Evolutionary conservation across 2,329 filamentous ascomycete genomes (phyloP), one percentile per base, ranked within the genome.

Genomic region (Fusarium compactum): DNA sequence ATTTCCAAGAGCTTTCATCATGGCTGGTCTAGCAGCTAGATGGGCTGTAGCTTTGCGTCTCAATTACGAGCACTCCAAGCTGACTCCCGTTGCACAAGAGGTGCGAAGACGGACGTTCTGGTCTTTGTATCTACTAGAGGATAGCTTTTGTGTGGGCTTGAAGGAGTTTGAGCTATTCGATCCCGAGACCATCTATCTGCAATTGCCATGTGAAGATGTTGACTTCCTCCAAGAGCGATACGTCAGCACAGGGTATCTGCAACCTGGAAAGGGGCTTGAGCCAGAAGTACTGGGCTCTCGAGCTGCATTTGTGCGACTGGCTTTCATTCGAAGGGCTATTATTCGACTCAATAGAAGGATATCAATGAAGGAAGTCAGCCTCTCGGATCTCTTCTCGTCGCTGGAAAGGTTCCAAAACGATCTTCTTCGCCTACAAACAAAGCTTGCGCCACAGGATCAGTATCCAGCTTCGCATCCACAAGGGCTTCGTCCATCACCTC

Each of bases 81-180:
- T 76, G 7, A 68, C 74, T 2, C 67, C 72, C 0, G 67, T 76
- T 0, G 74, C 74, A 0, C 74, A 76, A 14, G 74, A 76, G 24
- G 74, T 76, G 12, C 58, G 74, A 24, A 65, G 74, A 22, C 48
- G 74, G 16, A 76, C 74, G 0, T 74, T 76, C 34, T 76, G 74
- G 74, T 76, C 74, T 12, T 10, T 76, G n/a, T 74, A 67, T 9
- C 48, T 76, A 6, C 47, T 76, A 2, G 74, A 76, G 12, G 74
- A 76, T 40, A 76, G 74, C 62, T 76, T 76, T 40, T 76, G 74
- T 20, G 74, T 76, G 6, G 74, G 74, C 0, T 14, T 76, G 0
- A 76, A 76, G 6, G 74, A 76, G 18, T 76, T 76, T 45, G 74
- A 76, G 20, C 56, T 76, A 6, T 76, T 76, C 18, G 69, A 76